Base-by-base conservation (phyloP, 768 basidiomycete genomes). In the Calocybe cyanea region DNA sequence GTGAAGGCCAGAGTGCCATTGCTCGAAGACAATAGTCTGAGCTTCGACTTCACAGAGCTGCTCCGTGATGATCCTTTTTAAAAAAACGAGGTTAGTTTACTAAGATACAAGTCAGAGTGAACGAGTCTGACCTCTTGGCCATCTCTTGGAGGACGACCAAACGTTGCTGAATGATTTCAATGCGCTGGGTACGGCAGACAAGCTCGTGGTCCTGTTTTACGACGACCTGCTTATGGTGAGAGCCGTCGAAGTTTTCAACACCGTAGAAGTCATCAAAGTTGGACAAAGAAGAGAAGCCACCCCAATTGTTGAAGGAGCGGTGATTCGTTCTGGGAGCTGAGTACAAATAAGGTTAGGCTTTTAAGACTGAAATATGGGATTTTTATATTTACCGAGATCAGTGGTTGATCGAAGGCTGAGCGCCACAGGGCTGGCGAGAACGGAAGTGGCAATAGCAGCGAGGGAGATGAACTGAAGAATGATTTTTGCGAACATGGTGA, bases 181-280 rank as follows among this genome's bases (percentile, higher is more conserved):
- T 52, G 35, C 56, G 50, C 52, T 66, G 56, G 17, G 60, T 56
- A 43, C 63, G 68, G 62, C 71, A 74, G 34, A 71, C 71, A 18
- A 73, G 47, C 36, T 69, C 58, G 15, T 35, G 34, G 6, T 66
- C 58, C 30, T 59, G 48, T 41, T 68, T 59, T 7, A 67, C 61
- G 41, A 72, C 46, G 21, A 60, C 57, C 47, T 68, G 60, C 38
- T 51, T 53, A 52, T 62, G 66, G 40, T 57, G 49, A 43, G 52
- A 60, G 42, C 71, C 69, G 50, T 63, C 63, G 51, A 72, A 76
- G 63, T 74, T 70, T 41, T 63, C 63, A 24, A 57, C 42, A 19
- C 75, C 73, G 45, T 69, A 70, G 63, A 75, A 75, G 62, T 68
- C 64, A 49, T 75, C 75, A 53, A 76, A 75, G 50, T 56, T 54